Evolutionary conservation across 2,329 filamentous ascomycete species (phyloP).

Genomic region (Pseudogymnoascus destructans): DNA sequence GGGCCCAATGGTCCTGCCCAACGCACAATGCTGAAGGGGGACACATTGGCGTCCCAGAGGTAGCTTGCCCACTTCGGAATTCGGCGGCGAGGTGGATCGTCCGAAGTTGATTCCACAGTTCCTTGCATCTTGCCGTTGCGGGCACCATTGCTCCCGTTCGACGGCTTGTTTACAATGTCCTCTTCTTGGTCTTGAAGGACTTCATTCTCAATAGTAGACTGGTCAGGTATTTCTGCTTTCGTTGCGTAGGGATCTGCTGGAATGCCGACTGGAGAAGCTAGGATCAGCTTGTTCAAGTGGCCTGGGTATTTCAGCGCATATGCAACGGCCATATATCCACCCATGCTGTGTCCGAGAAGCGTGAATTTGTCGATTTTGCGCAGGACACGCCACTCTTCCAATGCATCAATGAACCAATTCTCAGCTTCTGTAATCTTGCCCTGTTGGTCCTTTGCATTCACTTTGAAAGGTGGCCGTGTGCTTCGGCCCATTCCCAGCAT

Average conservation of each 20-base stretch:
- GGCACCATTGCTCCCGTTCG: conserved; percentile 23
- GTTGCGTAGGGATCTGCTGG: conserved; percentile 89
- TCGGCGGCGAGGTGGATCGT: conserved; percentile 33
- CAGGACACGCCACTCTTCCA: conserved; percentile 89
- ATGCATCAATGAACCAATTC: conserved; percentile 86
- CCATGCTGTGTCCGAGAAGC: conserved; percentile 80
- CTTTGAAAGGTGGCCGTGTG: conserved; percentile 67
- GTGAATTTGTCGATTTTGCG: conserved; percentile 89
- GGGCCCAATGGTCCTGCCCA: conserved; percentile 82
- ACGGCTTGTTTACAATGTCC: conserved; percentile 31
- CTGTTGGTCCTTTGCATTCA: conserved; percentile 68
- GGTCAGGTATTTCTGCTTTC: conserved; percentile 59
- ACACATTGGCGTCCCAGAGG: conserved; percentile 95
- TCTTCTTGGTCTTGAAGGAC: conserved; percentile 60
- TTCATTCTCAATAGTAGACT: conserved; percentile 63
- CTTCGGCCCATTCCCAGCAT: conserved; percentile 92
- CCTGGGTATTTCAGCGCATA: conserved; percentile 96
- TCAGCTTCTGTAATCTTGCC: conserved; percentile 81
- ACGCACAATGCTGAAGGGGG: conserved; percentile 82
- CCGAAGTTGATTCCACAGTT: conserved; percentile 23
- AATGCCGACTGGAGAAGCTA: conserved; percentile 87
- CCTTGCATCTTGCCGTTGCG: conserved; percentile 31
- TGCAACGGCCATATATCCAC: conserved; percentile 86
- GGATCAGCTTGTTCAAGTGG: conserved; percentile 85
- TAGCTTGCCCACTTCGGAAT: conserved; percentile 80